Conservation (phyloP, 2,329 filamentous ascomycete species). For the Nemania serpens region DNA sequence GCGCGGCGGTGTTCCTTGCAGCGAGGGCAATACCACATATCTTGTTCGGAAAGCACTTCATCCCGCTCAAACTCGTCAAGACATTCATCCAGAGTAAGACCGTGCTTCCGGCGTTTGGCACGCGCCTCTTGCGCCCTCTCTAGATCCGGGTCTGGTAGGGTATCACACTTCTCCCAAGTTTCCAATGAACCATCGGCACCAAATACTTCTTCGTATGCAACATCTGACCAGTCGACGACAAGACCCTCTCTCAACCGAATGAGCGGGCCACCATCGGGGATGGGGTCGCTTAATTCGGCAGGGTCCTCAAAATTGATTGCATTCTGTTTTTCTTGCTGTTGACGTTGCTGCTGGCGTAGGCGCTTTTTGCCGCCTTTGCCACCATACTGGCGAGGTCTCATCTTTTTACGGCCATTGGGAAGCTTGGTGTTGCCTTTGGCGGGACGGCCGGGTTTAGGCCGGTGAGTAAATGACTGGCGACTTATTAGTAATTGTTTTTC, state of each 20-base stretch:
- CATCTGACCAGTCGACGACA: conserved; percentile 80
- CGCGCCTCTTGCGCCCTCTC: conserved; percentile 66
- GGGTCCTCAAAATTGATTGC: conserved; percentile 31
- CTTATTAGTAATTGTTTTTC: conserved; percentile 25
- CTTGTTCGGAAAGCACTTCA: conserved; percentile 90
- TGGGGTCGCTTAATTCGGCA: conserved; percentile 43
- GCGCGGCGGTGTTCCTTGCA: conserved; percentile 94
- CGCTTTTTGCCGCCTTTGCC: conserved; percentile 55
- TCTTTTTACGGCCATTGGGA: conserved; percentile 52
- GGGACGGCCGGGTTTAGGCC: conserved; percentile 26
- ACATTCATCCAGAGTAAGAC: conserved; percentile 86
- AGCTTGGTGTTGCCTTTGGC: conserved; percentile 32
- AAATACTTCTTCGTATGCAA: conserved; percentile 75
- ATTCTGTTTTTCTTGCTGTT: conserved; percentile 37
- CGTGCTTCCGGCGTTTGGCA: conserved; percentile 68
- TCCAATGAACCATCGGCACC: conserved; percentile 57
- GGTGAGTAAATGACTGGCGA: conserved; percentile 29
- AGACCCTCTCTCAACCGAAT: conserved; percentile 83
- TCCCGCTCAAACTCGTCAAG: conserved; percentile 93
- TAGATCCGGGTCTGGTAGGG: conserved; percentile 66
- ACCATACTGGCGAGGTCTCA: conserved; percentile 50
- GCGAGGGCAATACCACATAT: conserved; percentile 95
- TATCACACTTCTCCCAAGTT: conserved; percentile 60
- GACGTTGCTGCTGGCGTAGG: conserved; percentile 35
- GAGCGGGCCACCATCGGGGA: conserved; percentile 62